phyloP scores from a whole-genome alignment of 352 stramenopile genomes.

The Globisporangium viniferum region DNA sequence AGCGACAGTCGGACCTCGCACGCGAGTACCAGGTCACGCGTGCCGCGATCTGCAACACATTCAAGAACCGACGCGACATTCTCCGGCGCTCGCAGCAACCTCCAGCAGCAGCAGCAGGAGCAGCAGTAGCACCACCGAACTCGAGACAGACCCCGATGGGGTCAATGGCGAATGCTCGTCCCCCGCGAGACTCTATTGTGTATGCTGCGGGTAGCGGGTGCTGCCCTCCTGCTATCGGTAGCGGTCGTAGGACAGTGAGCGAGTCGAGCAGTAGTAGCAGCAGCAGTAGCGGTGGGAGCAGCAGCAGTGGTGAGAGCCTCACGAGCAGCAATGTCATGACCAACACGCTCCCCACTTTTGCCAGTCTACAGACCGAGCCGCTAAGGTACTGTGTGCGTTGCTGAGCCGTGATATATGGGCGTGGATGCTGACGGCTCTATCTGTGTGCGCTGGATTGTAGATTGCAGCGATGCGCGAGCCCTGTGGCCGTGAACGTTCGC shows the following conservation, averaged over 20 bases:
- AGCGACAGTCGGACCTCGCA: conserved; percentile 59
- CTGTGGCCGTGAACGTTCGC: conserved; percentile 3
- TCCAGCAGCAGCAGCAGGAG: not conserved
- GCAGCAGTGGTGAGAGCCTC: not conserved
- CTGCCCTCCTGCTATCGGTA: not conserved
- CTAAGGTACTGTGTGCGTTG: not conserved
- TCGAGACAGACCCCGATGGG: not conserved
- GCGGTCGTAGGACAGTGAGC: not conserved
- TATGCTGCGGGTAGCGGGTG: not conserved
- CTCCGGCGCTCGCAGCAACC: conserved; percentile 25
- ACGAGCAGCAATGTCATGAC: not conserved
- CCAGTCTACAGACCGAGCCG: not conserved
- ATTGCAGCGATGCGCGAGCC: not conserved
- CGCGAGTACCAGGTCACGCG: conserved; percentile 69
- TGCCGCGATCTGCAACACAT: conserved; percentile 58
- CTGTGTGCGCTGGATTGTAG: not conserved
- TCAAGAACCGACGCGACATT: conserved; percentile 54
- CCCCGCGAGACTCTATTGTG: not conserved
- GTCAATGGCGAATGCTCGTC: not conserved
- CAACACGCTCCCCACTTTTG: not conserved
- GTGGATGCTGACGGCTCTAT: not conserved
- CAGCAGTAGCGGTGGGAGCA: not conserved
- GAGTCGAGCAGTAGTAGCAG: not conserved
- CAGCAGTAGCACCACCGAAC: not conserved
- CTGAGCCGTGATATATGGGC: too few relatives aligned